These are phyloP conservation scores for Pythium angustatum DNA, from an alignment of 352 stramenopile genomes.

Conservation along the genomic window DNA sequence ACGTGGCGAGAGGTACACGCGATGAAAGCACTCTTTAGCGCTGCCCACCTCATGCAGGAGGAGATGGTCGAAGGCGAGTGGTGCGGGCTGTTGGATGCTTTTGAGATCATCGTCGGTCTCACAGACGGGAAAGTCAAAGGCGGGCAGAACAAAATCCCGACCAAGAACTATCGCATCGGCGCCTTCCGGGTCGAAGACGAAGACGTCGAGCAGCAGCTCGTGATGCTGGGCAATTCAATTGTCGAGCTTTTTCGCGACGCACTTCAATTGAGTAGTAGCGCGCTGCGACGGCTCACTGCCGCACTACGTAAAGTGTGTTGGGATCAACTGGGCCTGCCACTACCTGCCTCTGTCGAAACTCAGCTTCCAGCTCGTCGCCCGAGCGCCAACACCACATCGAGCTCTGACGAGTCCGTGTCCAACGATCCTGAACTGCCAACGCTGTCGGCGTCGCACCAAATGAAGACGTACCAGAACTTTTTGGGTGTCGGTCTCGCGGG, in stretches of 20 bases:
- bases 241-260: slow-evolving; percentile 80
- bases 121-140: slow-evolving; percentile 72
- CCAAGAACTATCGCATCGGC: slow-evolving; percentile 71
- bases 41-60: slow-evolving; percentile 86
- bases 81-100: slow-evolving; percentile 72
- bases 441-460: slow-evolving; percentile 56
- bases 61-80: slow-evolving; percentile 76
- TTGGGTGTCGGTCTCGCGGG: slow-evolving; percentile 66
- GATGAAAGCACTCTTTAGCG: slow-evolving; percentile 87
- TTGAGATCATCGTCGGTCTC: slow-evolving; percentile 81
- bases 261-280: slow-evolving; percentile 61
- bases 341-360: slow-evolving; percentile 1
- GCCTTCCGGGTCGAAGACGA: slow-evolving; percentile 80
- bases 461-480: slow-evolving; percentile 83
- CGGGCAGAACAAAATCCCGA: slow-evolving; percentile 73
- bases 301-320: slow-evolving; percentile 71
- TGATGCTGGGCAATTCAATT: slow-evolving; percentile 87
- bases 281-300: slow-evolving; percentile 55
- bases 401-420: not conserved
- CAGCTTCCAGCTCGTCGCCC: not conserved
- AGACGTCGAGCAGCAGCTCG: slow-evolving; percentile 84
- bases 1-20: slow-evolving; percentile 85
- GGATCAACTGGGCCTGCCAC: slow-evolving; percentile 63
- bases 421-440: slow-evolving; percentile 35
- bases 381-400: not conserved